Conservation (phyloP, 2,329 filamentous ascomycete species). For the Aspergillus pseudoglaucus region DNA sequence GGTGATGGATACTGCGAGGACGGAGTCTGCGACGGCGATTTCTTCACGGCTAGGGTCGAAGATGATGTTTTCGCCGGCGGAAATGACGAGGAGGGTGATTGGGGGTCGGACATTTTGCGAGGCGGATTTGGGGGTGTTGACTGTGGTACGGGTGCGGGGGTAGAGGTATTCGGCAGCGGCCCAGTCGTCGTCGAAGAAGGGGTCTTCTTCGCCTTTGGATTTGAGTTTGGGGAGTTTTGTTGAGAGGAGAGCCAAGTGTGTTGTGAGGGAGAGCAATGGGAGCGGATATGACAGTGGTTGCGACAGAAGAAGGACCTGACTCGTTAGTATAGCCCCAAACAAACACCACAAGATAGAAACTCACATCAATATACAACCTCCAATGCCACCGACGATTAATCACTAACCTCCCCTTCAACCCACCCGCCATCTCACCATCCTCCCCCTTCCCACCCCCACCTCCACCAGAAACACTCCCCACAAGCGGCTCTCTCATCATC, state of each 20-base stretch:
- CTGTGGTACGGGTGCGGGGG: slow-evolving; percentile 38
- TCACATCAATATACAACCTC: slow-evolving; percentile 89
- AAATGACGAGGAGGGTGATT: slow-evolving; percentile 82
- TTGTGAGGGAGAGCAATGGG: slow-evolving; percentile 84
- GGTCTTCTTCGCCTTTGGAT: slow-evolving; percentile 85
- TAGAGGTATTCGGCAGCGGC: slow-evolving; percentile 74
- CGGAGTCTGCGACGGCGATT: slow-evolving; percentile 83
- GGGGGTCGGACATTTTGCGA: slow-evolving; percentile 57
- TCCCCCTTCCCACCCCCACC: slow-evolving; percentile 52
- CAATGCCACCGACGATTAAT: slow-evolving; percentile 94
- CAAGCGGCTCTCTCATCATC: slow-evolving; percentile 82
- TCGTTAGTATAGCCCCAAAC: slow-evolving; percentile 3
- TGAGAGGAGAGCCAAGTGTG: slow-evolving; percentile 83
- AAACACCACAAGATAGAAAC: slow-evolving; percentile 23
- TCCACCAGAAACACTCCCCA: slow-evolving; percentile 62
- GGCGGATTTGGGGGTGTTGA: slow-evolving; percentile 12
- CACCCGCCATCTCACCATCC: slow-evolving; percentile 67
- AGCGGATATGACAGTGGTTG: slow-evolving; percentile 87
- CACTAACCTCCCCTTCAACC: slow-evolving; percentile 62
- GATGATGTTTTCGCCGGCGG: slow-evolving; percentile 79
- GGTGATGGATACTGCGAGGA: slow-evolving; percentile 75
- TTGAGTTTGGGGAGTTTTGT: slow-evolving; percentile 78
- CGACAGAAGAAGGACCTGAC: slow-evolving; percentile 84
- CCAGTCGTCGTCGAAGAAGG: slow-evolving; percentile 98
- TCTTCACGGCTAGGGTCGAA: slow-evolving; percentile 92